Base-by-base conservation (phyloP, 2,329 filamentous ascomycete species). In the Fusarium tanahbumbuense region DNA sequence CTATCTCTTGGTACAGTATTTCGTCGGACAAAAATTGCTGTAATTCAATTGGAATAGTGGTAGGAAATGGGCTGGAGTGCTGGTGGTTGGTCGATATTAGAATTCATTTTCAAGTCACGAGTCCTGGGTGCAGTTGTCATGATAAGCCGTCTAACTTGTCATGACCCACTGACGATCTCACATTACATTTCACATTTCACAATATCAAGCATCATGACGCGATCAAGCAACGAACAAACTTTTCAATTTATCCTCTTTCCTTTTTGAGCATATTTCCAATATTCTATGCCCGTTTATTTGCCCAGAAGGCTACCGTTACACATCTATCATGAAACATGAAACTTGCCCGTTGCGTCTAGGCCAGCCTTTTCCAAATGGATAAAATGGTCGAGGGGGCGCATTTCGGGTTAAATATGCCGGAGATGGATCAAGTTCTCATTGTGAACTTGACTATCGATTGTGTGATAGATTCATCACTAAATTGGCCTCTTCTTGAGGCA, bases 271-370 rank as follows among this genome's bases (percentile, higher is more conserved):
- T 48, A 46, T 59, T 42, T 37, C 20, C 47, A 59, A 27, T 30
- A 60, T 42, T 42, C 22, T 20, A 52, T 46, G 15, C 64, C 56
- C 42, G 40, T 58, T 40, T 45, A 11, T 28, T 22, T 53, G 34
- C 64, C 57, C 34, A 52, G 40, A 55, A 67, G 49, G 41, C 49
- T 70, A 58, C 50, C 60, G 48, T 67, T 58, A 57, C 47, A 67
- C 60, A 61, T 75, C 71, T 64, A 71, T 63, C 57, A 64, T 72
- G 54, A 64, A 70, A 56, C 64, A 74, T 72, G 56, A 62, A 50
- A 52, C 42, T 71, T 58, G 64, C 62, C 73, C 70, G 72, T 64
- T 64, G 60, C 73, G 65, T 62, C 73, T 49, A 56, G 73, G 70
- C 73, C 73, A 60, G 66, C 73, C 73, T 64, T 54, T 23, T 16